phyloP scores from a whole-genome alignment of 2,329 filamentous ascomycete genomes.

The Scedosporium minutisporum region DNA sequence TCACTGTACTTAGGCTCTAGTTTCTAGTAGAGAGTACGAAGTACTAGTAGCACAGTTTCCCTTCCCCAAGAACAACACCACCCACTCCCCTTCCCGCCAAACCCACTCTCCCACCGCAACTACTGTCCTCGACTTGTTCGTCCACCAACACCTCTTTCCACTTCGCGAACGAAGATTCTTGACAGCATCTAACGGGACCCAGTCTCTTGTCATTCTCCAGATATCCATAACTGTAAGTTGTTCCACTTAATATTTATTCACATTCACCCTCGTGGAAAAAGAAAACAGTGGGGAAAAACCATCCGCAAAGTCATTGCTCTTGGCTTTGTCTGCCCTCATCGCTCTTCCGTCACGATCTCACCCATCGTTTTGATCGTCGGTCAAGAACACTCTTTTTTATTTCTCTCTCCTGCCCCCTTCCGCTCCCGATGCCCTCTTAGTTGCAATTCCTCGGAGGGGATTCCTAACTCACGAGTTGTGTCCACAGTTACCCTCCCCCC shows the following conservation, averaged over 20 bases:
- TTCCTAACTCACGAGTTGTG: background rate
- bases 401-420: background rate
- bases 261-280: background rate
- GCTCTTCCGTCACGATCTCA: background rate
- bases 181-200: background rate
- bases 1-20: background rate
- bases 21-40: background rate
- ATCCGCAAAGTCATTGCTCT: background rate
- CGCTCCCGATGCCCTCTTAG: background rate
- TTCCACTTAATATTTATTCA: background rate
- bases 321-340: background rate
- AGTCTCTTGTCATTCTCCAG: background rate
- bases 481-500: background rate
- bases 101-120: background rate
- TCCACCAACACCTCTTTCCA: background rate
- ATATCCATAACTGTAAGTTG: background rate
- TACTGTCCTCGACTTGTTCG: background rate
- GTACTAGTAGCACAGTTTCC: background rate
- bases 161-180: background rate
- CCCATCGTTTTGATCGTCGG: background rate
- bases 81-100: background rate
- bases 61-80: constrained; percentile 1
- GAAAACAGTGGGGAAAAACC: background rate
- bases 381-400: background rate
- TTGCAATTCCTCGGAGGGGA: background rate